Percentiles rank a stretch among this genome's conserved stretches.
Conservation (phyloP, 495 filamentous ascomycete species). For the Pyrenopolyporus hunteri region DNA sequence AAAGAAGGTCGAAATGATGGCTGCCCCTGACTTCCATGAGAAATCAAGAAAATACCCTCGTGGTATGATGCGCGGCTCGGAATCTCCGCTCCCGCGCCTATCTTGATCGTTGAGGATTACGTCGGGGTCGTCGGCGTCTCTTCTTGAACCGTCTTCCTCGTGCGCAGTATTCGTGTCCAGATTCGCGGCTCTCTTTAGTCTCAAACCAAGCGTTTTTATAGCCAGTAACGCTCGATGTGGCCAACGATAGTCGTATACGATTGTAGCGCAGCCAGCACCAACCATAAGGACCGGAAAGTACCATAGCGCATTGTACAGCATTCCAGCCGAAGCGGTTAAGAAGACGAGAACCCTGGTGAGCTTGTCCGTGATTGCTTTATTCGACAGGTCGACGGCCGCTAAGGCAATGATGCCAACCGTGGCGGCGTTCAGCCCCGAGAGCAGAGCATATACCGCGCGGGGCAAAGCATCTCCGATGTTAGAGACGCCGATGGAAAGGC, state of each 20-base stretch:
- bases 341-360: constrained; percentile 73
- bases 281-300: constrained; percentile 80
- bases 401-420: constrained; percentile 82
- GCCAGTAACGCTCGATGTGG: constrained; percentile 43
- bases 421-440: constrained; percentile 79
- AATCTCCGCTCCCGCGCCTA: background rate
- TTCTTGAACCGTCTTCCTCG: background rate
- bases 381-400: constrained; percentile 74
- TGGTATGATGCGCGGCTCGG: constrained; percentile 51
- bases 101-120: background rate
- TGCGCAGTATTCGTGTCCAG: background rate
- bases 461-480: constrained; percentile 67
- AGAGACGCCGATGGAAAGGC: constrained; percentile 69
- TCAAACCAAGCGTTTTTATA: background rate
- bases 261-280: constrained; percentile 58
- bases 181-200: background rate
- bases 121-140: background rate
- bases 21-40: constrained; percentile 54
- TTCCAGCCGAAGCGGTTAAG: constrained; percentile 68
- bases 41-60: constrained; percentile 46
- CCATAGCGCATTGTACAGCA: constrained; percentile 81
- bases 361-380: constrained; percentile 77
- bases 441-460: constrained; percentile 69
- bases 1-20: constrained; percentile 61
- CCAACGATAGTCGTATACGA: constrained; percentile 67